phyloP scores from a whole-genome alignment of 2,329 filamentous ascomycete genomes.

The Apiospora sp. region DNA sequence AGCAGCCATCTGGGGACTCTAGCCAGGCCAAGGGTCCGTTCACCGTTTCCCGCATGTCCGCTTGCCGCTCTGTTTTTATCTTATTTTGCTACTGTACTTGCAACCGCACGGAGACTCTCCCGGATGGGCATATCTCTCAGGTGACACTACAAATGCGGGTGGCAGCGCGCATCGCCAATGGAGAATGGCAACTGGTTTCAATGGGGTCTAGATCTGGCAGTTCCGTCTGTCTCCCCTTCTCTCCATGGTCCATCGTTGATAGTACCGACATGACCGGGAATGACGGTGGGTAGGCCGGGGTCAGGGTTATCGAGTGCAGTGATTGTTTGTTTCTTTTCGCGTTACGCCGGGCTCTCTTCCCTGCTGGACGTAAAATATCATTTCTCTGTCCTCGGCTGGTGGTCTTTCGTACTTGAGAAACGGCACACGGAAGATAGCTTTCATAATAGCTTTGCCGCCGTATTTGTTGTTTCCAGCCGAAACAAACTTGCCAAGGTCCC shows the following conservation, averaged over 20 bases:
- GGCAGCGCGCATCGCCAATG: not conserved
- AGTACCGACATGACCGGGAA: not conserved
- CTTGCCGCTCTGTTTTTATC: not conserved
- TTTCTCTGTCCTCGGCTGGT: too few species aligned
- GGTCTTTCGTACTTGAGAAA: not conserved
- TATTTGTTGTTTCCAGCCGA: not conserved
- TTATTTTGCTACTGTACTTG: not conserved
- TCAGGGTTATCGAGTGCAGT: not conserved
- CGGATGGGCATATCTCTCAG: not conserved
- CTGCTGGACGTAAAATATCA: not conserved
- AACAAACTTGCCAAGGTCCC: not conserved
- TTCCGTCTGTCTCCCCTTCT: not conserved
- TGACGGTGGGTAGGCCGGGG: not conserved
- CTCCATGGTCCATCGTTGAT: not conserved
- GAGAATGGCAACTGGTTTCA: not conserved
- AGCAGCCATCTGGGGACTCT: conserved; percentile 5
- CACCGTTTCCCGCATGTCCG: not conserved
- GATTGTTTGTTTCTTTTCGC: not conserved
- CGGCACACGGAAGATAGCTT: not conserved
- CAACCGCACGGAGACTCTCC: not conserved
- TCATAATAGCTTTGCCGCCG: too few species aligned
- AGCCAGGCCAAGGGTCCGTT: conserved; percentile 10
- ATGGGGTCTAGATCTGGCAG: not conserved
- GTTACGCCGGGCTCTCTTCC: not conserved
- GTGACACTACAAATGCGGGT: not conserved